Conservation (phyloP, 1,139 yeast genomes). For the Pichia kudriavzevii region DNA sequence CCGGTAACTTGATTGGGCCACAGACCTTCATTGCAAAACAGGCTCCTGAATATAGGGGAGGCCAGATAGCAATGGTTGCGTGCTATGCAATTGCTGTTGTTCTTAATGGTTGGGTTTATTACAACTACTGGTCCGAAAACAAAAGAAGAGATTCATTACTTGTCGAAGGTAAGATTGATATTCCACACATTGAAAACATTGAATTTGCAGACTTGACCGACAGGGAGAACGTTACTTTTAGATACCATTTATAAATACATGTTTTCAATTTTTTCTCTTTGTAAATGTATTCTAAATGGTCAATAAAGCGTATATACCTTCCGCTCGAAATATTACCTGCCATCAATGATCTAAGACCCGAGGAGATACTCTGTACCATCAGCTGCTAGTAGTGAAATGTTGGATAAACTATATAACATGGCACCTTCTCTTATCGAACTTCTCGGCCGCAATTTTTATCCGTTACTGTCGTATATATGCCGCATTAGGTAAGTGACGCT, state of each 20-base stretch:
- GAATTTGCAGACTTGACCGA: constrained; percentile 49
- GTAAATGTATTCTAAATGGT: too few relatives aligned
- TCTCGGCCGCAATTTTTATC: too few relatives aligned
- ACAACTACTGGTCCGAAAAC: constrained; percentile 24
- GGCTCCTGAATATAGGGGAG: constrained; percentile 40
- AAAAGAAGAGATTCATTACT: constrained; percentile 24
- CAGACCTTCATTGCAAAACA: constrained; percentile 39
- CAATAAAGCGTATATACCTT: too few relatives aligned
- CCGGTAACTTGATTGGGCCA: constrained; percentile 59
- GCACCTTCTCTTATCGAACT: too few relatives aligned
- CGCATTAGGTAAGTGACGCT: too few relatives aligned
- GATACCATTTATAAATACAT: constrained; percentile 30
- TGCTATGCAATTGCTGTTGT: constrained; percentile 20
- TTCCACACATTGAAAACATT: constrained; percentile 27
- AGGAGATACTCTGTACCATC: too few relatives aligned
- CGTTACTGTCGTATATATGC: too few relatives aligned
- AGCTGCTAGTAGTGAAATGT: too few relatives aligned
- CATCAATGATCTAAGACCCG: too few relatives aligned
- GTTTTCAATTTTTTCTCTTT: too few relatives aligned
- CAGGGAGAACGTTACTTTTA: constrained; percentile 39
- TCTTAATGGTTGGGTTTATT: constrained; percentile 18
- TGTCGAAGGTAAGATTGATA: constrained; percentile 23
- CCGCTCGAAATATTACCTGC: too few relatives aligned
- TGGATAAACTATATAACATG: too few relatives aligned
- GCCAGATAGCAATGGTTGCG: constrained; percentile 31